Evolutionary conservation across 768 basidiomycete species (phyloP), one percentile per base, ranked within the genome.

Genomic region (Suillus ampliporus): DNA sequence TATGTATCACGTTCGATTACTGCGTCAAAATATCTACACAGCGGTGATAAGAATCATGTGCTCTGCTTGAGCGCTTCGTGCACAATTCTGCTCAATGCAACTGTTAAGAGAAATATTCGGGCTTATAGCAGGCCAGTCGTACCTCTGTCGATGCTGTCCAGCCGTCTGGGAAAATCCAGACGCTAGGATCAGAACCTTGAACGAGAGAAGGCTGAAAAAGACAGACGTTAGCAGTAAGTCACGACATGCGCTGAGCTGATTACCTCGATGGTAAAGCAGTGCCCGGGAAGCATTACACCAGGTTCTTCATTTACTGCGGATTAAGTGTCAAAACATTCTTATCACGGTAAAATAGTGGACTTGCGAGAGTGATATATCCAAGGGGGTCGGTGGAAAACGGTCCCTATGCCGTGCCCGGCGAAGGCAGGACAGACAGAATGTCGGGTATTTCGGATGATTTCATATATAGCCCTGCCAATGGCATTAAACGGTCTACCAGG

Each of bases 241-340:
- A 21, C 15, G 13, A 58, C 78, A 19, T 31, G 50, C 23, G 23
- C 10, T 19, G 10, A 40, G 2, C 15, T 26, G 53, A 13, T 19
- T 62, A 89, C 92, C 83, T 97, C 95, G 44, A 97, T 95, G 0
- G 95, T 97, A 69, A 97, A 97, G 70, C 93, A 94, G 72, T 97
- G 88, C 0, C 95, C 95, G 0, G 89, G 89, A 57, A 75, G 72
- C 95, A 97, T 96, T 17, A 82, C 70, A 1, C 89, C 94, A 2
- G 91, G 90, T 63, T 94, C 93, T 23, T 91, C 86, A 64, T 96
- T 96, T 58, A 83, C 94, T 95, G 65, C n/a, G 54, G 14, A 10
- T 14, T 15, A 57, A 10, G 40, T 34, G 9, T 62, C 35, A 37
- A 41, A 53, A 52, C 28, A 11, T 14, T 1, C 8, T 51, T 61